Evolutionary conservation across 768 basidiomycete species (phyloP), one percentile per base, ranked within the genome.

Genomic region (Hypholoma sublateritium): DNA sequence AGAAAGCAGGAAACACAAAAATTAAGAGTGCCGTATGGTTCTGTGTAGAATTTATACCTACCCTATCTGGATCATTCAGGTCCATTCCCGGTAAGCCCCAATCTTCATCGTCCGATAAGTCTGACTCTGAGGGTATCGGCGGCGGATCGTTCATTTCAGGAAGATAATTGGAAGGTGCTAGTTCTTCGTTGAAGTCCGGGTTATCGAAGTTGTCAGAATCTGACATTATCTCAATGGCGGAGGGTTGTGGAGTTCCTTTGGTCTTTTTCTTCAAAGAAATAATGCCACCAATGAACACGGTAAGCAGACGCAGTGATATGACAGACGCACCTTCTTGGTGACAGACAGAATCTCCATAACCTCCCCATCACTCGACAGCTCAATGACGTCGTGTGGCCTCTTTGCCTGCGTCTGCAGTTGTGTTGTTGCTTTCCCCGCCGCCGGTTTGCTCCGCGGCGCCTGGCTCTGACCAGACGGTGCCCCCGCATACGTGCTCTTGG

Each of bases 81-180:
- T 70, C 69, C 13, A 68, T 66, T 4, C 69, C 70, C 3, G 61
- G 54, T 45, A 62, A 62, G 25, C 63, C 48, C 50, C 58, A 63
- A 28, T 63, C 63, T 47, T 65, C 63, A 11, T 65, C 56, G 16
- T 62, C 59, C 16, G 46, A 47, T 22, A 22, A 25, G 13, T 28
- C 46, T 41, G 13, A 14, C 7, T 41, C 39, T 41, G 13, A 13
- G 7, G 17, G 17, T 41, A 17, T 41, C 17, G 39, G 16, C 17
- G 39, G 39, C 17, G 17, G 16, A 41, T 41, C 39, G 17, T 41
- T 41, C 5, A 13, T 5, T 6, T 32, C 28, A 1, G 28, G 28
- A 32, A 5, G 9, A 32, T 32, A 32, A 5, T 6, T n/a, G n/a
- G n/a, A n/a, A n/a, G n/a, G n/a, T n/a, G n/a, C n/a, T n/a, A n/a